Conservation (phyloP, 192 early-diverging fungal species). For the Entomortierella lignicola region DNA sequence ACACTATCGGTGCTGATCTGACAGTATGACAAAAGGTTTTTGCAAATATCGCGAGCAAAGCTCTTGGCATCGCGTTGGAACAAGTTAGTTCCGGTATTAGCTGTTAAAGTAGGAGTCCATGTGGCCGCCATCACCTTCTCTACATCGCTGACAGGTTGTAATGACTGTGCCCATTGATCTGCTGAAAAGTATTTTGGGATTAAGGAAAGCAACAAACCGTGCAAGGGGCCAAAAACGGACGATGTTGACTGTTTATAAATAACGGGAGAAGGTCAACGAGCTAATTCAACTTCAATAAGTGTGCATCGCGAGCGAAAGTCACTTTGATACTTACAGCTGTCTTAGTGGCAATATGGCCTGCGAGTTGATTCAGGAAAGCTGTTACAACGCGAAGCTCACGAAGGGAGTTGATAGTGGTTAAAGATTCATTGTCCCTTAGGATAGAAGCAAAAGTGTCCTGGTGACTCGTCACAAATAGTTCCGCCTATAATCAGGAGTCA, state of each 20-base stretch:
- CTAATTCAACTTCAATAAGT: too few species aligned
- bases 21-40: conserved; percentile 68
- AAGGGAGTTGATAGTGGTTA: conserved; percentile 56
- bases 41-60: conserved; percentile 60
- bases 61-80: conserved; percentile 55
- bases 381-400: conserved; percentile 65
- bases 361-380: conserved; percentile 57
- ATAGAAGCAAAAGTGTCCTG: conserved; percentile 68
- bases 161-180: conserved; percentile 52
- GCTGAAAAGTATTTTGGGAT: conserved; percentile 56
- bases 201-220: conserved; percentile 56
- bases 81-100: conserved; percentile 19
- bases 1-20: conserved; percentile 53
- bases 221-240: conserved; percentile 60
- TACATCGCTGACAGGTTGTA: conserved; percentile 46
- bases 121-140: conserved; percentile 36
- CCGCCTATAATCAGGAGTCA: conserved; percentile 19
- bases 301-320: too few species aligned
- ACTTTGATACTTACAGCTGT: conserved; percentile 19
- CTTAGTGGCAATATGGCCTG: conserved; percentile 36
- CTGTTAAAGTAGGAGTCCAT: conserved; percentile 24
- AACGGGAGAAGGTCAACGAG: too few species aligned
- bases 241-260: conserved; percentile 36
- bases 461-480: conserved; percentile 46
- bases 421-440: conserved; percentile 59